Evolutionary conservation across 2,329 filamentous ascomycete genomes (phyloP), one percentile per base, ranked within the genome.

Genomic region (Emericellopsis cladophorae): DNA sequence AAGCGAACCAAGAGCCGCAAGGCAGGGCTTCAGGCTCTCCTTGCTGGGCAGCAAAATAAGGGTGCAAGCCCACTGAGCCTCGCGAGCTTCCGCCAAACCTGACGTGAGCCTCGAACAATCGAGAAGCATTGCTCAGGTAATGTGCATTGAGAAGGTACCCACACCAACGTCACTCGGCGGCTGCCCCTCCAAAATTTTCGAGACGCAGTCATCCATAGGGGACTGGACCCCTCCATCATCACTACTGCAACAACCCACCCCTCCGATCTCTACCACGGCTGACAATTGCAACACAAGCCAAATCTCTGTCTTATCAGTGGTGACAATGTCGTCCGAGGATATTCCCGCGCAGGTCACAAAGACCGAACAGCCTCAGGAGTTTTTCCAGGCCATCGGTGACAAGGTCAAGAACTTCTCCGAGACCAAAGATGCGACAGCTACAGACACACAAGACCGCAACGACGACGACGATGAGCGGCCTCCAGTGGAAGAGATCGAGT

Each of bases 401-500:
- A 78, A 79, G 61, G 76, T 69, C 44, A 67, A 72, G 48, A 65
- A 69, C 46, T 58, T 78, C 38, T n/a, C 38, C 33, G 53, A 57
- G 41, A 52, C 57, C 39, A 59, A 63, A 44, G 61, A 54, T 41
- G 49, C 57, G 39, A 29, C 26, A 3, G 26, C 26, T 4, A 12
- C 26, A 29, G 26, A 12, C 4, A 9, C 26, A 12, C 26, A 29
- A 29, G 18, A 21, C 18, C 18, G 18, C 18, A 48, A 49, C 41
- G 46, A 46, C 33, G 57, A 54, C 16, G 55, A 56, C 15, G 70
- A 76, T 31, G 72, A 78, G 21, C 62, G 60, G 43, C 70, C 64
- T 47, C 64, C 76, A 4, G 76, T 82, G 34, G 76, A 82, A 48
- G 74, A 81, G 61, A 79, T 81, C 46, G 83, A 89, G 61, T 86